These are phyloP conservation scores for Rhodamnia rubescens DNA, from an alignment of 345 rosid species.

Conservation along the genomic window DNA sequence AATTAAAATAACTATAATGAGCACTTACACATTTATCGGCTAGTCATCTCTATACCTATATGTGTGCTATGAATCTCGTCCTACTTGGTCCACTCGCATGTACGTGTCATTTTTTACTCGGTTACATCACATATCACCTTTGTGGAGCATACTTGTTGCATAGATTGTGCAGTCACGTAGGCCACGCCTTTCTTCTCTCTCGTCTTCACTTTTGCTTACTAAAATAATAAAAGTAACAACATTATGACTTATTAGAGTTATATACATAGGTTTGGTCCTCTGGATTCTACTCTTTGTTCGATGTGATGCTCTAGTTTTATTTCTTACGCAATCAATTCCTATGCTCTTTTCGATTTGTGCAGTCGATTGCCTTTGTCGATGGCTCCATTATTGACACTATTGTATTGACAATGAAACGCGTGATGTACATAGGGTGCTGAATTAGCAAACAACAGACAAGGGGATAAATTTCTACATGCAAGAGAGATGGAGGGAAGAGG, in stretches of 20 bases:
- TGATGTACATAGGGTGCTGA: neutral
- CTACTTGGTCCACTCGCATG: neutral
- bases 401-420: neutral
- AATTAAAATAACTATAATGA: neutral
- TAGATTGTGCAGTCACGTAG: neutral
- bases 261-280: neutral
- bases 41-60: neutral
- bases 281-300: neutral
- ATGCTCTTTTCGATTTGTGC: neutral
- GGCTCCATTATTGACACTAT: neutral
- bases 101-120: neutral
- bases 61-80: neutral
- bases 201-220: too few relatives aligned
- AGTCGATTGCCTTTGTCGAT: neutral
- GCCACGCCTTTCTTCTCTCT: neutral
- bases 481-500: neutral
- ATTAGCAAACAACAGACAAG: neutral
- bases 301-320: neutral
- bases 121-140: neutral
- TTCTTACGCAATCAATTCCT: neutral
- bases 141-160: neutral
- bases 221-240: too few relatives aligned
- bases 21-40: too few relatives aligned
- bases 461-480: neutral
- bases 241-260: too few relatives aligned